These are phyloP conservation scores for Stachybotrys chlorohalonatus DNA, from an alignment of 2,329 filamentous ascomycete genomes.

Conservation along the genomic window DNA sequence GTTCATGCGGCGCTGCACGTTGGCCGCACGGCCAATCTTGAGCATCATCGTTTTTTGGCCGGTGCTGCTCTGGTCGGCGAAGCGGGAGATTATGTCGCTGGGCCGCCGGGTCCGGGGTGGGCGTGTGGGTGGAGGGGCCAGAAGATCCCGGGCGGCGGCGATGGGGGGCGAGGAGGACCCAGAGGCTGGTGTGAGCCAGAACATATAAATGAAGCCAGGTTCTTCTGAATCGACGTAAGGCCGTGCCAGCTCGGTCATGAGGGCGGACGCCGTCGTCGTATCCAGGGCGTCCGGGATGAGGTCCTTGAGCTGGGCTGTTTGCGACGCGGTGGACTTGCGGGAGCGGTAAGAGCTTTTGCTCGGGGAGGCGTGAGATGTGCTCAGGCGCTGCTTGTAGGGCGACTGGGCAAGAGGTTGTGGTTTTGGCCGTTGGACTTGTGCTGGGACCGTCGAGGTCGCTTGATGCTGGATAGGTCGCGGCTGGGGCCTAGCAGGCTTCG, in stretches of 20 bases:
- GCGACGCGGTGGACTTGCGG: slow-evolving; percentile 20
- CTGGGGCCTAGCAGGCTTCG: slow-evolving; percentile 34
- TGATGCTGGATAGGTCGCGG: slow-evolving; percentile 35
- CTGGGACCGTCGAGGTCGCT: slow-evolving; percentile 10
- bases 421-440: slow-evolving; percentile 6
- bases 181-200: slow-evolving; percentile 73
- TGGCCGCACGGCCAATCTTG: slow-evolving; percentile 61
- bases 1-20: slow-evolving; percentile 83
- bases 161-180: slow-evolving; percentile 43
- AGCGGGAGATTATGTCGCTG: slow-evolving; percentile 46
- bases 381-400: slow-evolving; percentile 5
- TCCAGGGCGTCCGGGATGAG: slow-evolving; percentile 62
- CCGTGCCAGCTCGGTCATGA: slow-evolving; percentile 70
- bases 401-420: slow-evolving; percentile 6
- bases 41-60: slow-evolving; percentile 53
- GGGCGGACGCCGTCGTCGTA: slow-evolving; percentile 57
- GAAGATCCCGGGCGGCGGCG: slow-evolving; percentile 50
- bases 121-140: slow-evolving; percentile 33
- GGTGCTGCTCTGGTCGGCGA: slow-evolving; percentile 24
- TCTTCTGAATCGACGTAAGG: slow-evolving; percentile 60
- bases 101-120: slow-evolving; percentile 32
- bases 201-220: slow-evolving; percentile 95
- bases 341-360: slow-evolving; percentile 19
- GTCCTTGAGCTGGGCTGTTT: slow-evolving; percentile 20
- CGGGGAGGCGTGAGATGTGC: slow-evolving; percentile 14